phyloP scores from a whole-genome alignment of 2,329 filamentous ascomycete genomes.

The Fusarium keratoplasticum region DNA sequence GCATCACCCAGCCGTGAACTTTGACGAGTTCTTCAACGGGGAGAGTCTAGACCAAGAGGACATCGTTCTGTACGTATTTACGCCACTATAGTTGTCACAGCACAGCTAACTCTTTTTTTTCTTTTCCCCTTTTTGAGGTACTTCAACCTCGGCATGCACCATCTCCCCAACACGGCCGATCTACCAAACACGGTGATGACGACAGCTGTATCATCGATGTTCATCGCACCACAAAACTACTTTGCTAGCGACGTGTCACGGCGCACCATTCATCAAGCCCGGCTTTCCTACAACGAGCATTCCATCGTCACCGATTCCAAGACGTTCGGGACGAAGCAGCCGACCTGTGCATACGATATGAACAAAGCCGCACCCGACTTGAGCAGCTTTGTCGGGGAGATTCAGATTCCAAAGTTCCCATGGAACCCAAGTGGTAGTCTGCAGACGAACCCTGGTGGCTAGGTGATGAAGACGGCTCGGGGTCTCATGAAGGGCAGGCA shows the following conservation, averaged over 20 bases:
- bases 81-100: accelerated
- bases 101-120: not conserved
- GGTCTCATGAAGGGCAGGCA: no score
- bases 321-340: constrained; percentile 26
- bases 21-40: constrained; percentile 21
- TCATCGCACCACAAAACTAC: constrained; percentile 30
- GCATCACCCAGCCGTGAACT: constrained; percentile 52
- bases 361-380: constrained; percentile 5
- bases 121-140: constrained; percentile 6
- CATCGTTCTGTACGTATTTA: constrained; percentile 16
- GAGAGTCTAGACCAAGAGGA: constrained; percentile 30
- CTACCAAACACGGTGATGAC: constrained; percentile 27
- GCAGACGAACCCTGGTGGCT: constrained; percentile 34
- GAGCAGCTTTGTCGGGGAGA: constrained; percentile 24
- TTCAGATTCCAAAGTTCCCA: constrained; percentile 29
- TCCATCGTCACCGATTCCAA: constrained; percentile 14
- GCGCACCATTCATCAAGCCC: constrained; percentile 22
- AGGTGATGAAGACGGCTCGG: not conserved
- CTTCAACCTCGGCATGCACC: constrained; percentile 34
- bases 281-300: constrained; percentile 15
- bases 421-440: constrained; percentile 33
- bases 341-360: constrained; percentile 26
- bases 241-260: constrained; percentile 19
- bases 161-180: constrained; percentile 29
- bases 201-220: constrained; percentile 24